Base-by-base conservation (phyloP, 345 rosid genomes). In the Dipteronia sinensis region DNA sequence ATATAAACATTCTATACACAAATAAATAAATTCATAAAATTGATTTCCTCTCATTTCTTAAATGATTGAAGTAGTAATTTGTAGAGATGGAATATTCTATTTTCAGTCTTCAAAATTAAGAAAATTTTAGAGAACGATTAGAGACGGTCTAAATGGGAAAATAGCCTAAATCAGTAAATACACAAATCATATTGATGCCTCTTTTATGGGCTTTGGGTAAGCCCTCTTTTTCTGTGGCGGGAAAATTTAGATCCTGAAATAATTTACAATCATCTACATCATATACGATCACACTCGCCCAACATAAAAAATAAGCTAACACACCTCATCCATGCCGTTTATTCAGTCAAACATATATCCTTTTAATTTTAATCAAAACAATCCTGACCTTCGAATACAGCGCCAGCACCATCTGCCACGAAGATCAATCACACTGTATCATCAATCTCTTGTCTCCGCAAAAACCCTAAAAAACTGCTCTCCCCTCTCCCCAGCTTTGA, bases 391-490 rank as follows among this genome's bases (percentile, higher is more conserved):
- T 53, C 1, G 1, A 16, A 53, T 53, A 51, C 56, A 51, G n/a
- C 63, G 53, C 16, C 34, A 71, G 17, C 75, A n/a, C 15, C 34
- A 58, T 72, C 65, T 0, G 34, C 66, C n/a, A 58, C 44, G 51
- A 9, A 11, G 66, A 20, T 42, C 64, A 46, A 25, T 4, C 20
- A 16, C 76, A 38, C 19, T 10, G 12, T 49, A 53, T 29, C 19
- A 38, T 55, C 46, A 3, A 0, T 13, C 31, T 23, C 55, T 38
- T 44, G 10, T 10, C 49, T 10, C 49, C 10, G 49, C 10, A 42
- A 3, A 72, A 74, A 46, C 77, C 76, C 69, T 63, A 74, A 19
- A 63, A 38, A 23, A 8, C 2, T 15, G 49, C 29, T 19, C 25
- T 46, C 53, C 59, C 31, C 29, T 19, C 25, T 46, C 53, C 59